These are phyloP conservation scores for Heterobasidion annosum DNA, from an alignment of 1,284 basidiomycete species.

Conservation along the genomic window DNA sequence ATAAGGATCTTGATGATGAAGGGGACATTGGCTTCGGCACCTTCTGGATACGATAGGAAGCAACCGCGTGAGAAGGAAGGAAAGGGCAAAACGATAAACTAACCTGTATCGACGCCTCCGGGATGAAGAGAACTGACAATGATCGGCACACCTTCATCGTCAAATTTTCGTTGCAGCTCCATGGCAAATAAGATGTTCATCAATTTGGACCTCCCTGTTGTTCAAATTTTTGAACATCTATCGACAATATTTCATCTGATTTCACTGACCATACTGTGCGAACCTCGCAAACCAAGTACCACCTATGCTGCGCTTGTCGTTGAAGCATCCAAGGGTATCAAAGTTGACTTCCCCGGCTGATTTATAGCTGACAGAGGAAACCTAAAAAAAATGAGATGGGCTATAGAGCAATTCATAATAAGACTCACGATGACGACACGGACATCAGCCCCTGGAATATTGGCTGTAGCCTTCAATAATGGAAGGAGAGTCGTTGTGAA, in stretches of 20 bases:
- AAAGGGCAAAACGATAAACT: not conserved
- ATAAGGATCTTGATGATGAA: constrained; percentile 15
- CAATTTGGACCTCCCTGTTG: constrained; percentile 23
- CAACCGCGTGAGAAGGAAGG: not conserved
- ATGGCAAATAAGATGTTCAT: constrained; percentile 19
- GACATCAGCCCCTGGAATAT: constrained; percentile 5
- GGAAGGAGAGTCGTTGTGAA: constrained; percentile 12
- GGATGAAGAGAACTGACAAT: constrained; percentile 11
- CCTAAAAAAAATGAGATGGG: not conserved
- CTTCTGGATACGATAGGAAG: not conserved
- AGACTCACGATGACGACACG: constrained; percentile 8
- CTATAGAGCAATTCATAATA: not conserved
- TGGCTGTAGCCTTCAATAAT: constrained; percentile 8
- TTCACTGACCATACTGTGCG: constrained; percentile 29
- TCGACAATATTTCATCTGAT: not conserved
- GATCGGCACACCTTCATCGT: constrained; percentile 20
- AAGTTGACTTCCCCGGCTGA: constrained; percentile 18
- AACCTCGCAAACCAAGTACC: constrained; percentile 17
- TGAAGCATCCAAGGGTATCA: constrained; percentile 28
- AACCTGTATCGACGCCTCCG: not conserved
- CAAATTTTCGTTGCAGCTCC: constrained; percentile 20
- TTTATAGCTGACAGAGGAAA: constrained; percentile 6
- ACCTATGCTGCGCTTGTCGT: constrained; percentile 11
- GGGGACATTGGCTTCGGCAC: constrained; percentile 9
- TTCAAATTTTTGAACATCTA: not conserved